These are phyloP conservation scores for Aspergillus affinis DNA, from an alignment of 495 filamentous ascomycete species.

Conservation along the genomic window DNA sequence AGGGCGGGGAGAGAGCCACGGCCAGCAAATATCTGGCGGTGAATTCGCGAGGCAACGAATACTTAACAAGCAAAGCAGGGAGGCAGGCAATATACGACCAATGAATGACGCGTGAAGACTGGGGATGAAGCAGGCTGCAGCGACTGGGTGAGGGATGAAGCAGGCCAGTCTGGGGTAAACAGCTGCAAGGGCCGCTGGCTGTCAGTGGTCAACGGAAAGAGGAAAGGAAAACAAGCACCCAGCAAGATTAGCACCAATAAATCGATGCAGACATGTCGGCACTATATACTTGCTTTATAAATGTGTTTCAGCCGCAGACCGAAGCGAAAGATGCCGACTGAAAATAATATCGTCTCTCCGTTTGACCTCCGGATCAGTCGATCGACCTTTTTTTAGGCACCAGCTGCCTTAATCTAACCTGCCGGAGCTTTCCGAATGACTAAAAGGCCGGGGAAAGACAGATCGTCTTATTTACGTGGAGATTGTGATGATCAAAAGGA, in stretches of 20 bases:
- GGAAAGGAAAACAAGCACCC: constrained; percentile 5
- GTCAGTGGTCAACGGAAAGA: constrained; percentile 4
- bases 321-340: background rate
- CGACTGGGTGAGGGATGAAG: background rate
- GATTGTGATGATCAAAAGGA: background rate
- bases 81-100: background rate
- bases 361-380: background rate
- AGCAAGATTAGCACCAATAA: background rate
- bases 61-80: background rate
- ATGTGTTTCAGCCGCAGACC: background rate
- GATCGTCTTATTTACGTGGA: background rate
- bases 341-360: too few species aligned
- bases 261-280: background rate
- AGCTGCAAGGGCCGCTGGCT: constrained; percentile 14
- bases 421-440: background rate
- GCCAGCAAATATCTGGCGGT: background rate
- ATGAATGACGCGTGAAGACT: background rate
- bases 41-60: background rate
- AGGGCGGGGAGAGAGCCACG: background rate
- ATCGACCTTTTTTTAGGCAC: background rate
- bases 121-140: background rate
- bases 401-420: constrained; percentile 2
- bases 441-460: background rate
- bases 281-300: background rate
- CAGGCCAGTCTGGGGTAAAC: constrained; percentile 4